A percentile compares a stretch with the other conserved stretches of the same genome.
Evolutionary conservation across 169 alveolate species (phyloP).

Genomic region (Cryptosporidium andersoni): DNA sequence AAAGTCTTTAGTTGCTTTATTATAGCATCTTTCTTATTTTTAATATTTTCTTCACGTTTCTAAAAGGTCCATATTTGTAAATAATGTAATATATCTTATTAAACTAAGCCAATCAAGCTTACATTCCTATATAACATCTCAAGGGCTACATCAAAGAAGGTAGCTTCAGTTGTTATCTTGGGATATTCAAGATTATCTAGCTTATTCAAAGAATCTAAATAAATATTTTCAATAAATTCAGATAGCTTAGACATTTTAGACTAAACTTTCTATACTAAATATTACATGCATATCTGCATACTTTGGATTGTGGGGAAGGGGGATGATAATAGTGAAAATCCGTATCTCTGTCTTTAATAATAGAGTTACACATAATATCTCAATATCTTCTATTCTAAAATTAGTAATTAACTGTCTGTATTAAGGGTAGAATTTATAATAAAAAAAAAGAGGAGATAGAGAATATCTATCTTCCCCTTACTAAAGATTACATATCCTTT

Average conservation of each 20-base stretch:
- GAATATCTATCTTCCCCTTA: too few species aligned
- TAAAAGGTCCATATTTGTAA: too few species aligned
- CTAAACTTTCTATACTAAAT: neutral
- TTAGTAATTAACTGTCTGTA: neutral
- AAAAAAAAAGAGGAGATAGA: too few species aligned
- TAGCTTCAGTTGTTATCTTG: neutral
- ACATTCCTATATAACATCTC: too few species aligned
- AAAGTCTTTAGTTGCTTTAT: conserved; percentile 39
- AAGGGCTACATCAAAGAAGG: too few species aligned
- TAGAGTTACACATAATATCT: neutral
- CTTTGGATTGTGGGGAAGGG: too few species aligned
- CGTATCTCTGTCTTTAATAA: neutral
- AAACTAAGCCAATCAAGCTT: too few species aligned
- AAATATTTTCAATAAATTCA: conserved; percentile 52
- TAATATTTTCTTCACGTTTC: too few species aligned
- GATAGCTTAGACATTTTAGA: conserved; percentile 20
- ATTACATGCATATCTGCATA: neutral
- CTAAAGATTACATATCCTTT: too few species aligned
- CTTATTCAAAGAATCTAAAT: conserved; percentile 33
- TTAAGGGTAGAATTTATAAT: neutral
- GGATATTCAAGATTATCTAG: conserved; percentile 33
- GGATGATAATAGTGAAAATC: too few species aligned
- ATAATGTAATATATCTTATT: too few species aligned
- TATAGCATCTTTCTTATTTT: neutral
- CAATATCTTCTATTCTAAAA: neutral